Base-by-base conservation (phyloP, 306 rosid genomes). In the Hippophae tibetana region DNA sequence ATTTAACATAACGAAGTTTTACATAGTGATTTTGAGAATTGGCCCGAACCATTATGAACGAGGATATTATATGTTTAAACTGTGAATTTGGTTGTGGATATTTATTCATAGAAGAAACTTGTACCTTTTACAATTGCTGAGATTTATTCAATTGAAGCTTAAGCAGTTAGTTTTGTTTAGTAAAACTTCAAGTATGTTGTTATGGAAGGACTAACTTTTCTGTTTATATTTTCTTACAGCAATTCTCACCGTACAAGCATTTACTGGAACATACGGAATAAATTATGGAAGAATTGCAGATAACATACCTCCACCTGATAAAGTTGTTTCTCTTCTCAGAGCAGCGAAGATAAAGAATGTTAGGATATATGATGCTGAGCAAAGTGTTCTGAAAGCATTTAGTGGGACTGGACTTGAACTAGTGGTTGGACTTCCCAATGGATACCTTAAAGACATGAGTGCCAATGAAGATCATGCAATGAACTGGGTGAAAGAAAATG, bases 261-360 rank as follows among this genome's bases (percentile, higher is more conserved):
- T 82, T 71, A 84, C 95, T 0, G 99, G 96, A 62, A 83, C 95
- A 0, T 92, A 92, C 54, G 98, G 96, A 58, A 87, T 87, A 65
- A 90, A 90, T 77, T 90, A 90, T 64, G 98, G 98, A 58, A 80
- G 89, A 68, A 72, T 90, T 70, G 95, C 96, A n/a, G 78, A 90
- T 66, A 90, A 90, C 82, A 83, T 90, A 48, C 98, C 95, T 10
- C 73, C 98, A 7, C 98, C 98, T 10, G 92, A 90, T 52, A 47
- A 90, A 78, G 98, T 90, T 78, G 96, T 69, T 56, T 58, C 86
- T 62, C 98, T 90, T 69, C 95, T 90, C 69, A 81, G 84, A 80
- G 89, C 92, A 57, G 81, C 89, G 42, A 87, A 83, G 69, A 90
- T 90, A 68, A 81, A 77, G 76, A 90, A 90, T 42, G 79, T 90